Percentiles rank a stretch among this genome's conserved stretches.
Evolutionary conservation across 2,329 filamentous ascomycete genomes (phyloP).

Genomic region (Cercospora sp.): DNA sequence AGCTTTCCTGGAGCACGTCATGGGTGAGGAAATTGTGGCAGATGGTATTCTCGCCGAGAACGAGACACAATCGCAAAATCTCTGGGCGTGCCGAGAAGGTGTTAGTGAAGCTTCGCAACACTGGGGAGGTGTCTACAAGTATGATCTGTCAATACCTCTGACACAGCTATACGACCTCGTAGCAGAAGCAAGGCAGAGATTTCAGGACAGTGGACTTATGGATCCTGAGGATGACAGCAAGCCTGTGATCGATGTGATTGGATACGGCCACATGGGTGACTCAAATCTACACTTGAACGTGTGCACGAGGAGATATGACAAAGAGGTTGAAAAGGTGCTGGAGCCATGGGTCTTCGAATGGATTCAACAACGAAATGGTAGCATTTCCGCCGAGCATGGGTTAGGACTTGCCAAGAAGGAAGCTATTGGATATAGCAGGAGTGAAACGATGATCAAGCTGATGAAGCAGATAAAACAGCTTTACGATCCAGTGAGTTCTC

Average conservation of each 20-base stretch:
- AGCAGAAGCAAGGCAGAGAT: slow-evolving; percentile 73
- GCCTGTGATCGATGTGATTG: slow-evolving; percentile 85
- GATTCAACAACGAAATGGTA: slow-evolving; percentile 83
- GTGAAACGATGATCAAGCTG: slow-evolving; percentile 78
- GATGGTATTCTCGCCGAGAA: slow-evolving; percentile 93
- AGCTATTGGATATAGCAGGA: slow-evolving; percentile 89
- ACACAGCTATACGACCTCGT: slow-evolving; percentile 84
- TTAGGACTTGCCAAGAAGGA: slow-evolving; percentile 93
- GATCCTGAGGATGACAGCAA: slow-evolving; percentile 68
- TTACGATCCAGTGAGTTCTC: slow-evolving; percentile 81
- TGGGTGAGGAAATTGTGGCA: slow-evolving; percentile 79
- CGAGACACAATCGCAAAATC: slow-evolving; percentile 78
- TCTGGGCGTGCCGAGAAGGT: slow-evolving; percentile 93
- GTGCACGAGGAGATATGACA: slow-evolving; percentile 77
- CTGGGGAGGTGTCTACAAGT: slow-evolving; percentile 96
- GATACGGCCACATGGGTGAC: slow-evolving; percentile 98
- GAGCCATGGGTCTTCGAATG: slow-evolving; percentile 98
- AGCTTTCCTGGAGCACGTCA: slow-evolving; percentile 85
- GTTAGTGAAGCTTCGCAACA: slow-evolving; percentile 87
- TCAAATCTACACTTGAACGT: slow-evolving; percentile 94
- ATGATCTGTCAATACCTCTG: slow-evolving; percentile 93
- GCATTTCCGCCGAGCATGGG: slow-evolving; percentile 95
- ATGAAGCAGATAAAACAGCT: slow-evolving; percentile 95
- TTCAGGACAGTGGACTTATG: slow-evolving; percentile 73
- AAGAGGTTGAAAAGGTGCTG: slow-evolving; percentile 78